Conservation (phyloP, 768 basidiomycete species). For the Auricularia heimuer region DNA sequence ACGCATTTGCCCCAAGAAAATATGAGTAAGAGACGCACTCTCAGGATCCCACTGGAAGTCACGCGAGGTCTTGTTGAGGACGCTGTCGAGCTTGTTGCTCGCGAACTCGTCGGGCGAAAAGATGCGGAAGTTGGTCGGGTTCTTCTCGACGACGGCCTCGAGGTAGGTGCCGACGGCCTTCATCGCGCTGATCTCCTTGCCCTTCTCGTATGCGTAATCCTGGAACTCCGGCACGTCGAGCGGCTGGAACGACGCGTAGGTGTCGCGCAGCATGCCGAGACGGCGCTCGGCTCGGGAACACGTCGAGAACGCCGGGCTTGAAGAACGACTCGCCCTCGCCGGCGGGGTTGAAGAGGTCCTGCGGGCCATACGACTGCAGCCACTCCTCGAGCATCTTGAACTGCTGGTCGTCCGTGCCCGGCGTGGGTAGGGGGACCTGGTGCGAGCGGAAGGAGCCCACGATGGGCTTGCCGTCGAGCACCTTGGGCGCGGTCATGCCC, state of each 20-base stretch:
- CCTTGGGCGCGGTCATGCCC: conserved; percentile 62
- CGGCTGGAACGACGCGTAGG: conserved; percentile 50
- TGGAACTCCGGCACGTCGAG: conserved; percentile 62
- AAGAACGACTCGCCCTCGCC: conserved; percentile 2
- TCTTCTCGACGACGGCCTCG: conserved; percentile 49
- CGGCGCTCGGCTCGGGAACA: conserved; percentile 49
- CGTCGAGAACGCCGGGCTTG: conserved; percentile 43
- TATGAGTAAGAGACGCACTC: conserved; percentile 6
- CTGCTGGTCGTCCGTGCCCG: conserved; percentile 54
- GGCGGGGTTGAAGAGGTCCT: conserved; percentile 46
- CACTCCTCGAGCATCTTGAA: conserved; percentile 56
- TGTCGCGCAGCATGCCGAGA: conserved; percentile 62
- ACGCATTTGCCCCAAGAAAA: too few species aligned
- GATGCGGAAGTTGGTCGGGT: conserved; percentile 72
- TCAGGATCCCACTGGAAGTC: conserved; percentile 78
- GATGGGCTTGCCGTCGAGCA: conserved; percentile 56
- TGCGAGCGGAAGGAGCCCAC: conserved; percentile 80
- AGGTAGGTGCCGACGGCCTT: conserved; percentile 52
- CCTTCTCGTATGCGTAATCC: conserved; percentile 39
- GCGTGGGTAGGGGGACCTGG: conserved; percentile 76
- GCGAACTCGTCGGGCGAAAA: conserved; percentile 87
- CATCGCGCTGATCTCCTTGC: conserved; percentile 66
- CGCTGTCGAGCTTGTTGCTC: conserved; percentile 81
- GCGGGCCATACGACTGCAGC: conserved; percentile 62
- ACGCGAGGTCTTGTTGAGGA: conserved; percentile 55